These are phyloP conservation scores for Cryptococcus maquisensis DNA, from an alignment of 1,284 basidiomycete genomes.

Conservation along the genomic window DNA sequence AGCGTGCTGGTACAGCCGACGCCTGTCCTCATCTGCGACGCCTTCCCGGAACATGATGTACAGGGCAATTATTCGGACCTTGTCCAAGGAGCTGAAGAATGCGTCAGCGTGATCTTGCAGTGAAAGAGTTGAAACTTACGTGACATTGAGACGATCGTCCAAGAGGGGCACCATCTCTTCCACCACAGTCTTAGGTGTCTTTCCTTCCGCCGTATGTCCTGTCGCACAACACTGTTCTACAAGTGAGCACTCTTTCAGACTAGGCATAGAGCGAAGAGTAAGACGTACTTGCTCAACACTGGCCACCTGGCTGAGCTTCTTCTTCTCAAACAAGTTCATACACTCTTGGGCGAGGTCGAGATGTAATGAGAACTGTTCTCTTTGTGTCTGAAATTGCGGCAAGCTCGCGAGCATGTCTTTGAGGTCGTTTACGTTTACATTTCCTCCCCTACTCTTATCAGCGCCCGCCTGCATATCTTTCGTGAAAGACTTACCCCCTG, in stretches of 20 bases:
- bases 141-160: slow-evolving; percentile 70
- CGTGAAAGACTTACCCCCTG: slow-evolving; percentile 50
- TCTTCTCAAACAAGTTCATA: slow-evolving; percentile 87
- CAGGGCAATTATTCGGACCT: slow-evolving; percentile 92
- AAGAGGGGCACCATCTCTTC: slow-evolving; percentile 98
- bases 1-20: slow-evolving; percentile 95
- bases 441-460: slow-evolving; percentile 53
- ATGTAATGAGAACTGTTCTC: slow-evolving; percentile 94
- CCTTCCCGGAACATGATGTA: slow-evolving; percentile 96
- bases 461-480: slow-evolving; percentile 3
- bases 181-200: slow-evolving; percentile 83
- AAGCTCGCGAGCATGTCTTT: slow-evolving; percentile 97
- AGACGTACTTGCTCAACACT: slow-evolving; percentile 81
- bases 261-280: no score
- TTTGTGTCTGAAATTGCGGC: slow-evolving; percentile 91
- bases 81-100: slow-evolving; percentile 68
- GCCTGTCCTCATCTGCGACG: slow-evolving; percentile 93
- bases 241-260: not conserved
- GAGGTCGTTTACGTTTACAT: slow-evolving; percentile 91
- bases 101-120: not conserved
- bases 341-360: slow-evolving; percentile 97
- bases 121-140: slow-evolving; percentile 53
- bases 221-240: slow-evolving; percentile 75
- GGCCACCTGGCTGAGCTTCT: slow-evolving; percentile 78
- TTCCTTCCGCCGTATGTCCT: slow-evolving; percentile 80